Percentiles rank a stretch among this genome's conserved stretches.
phyloP scores from a whole-genome alignment of 352 stramenopile species.

The Pythium brassicae region DNA sequence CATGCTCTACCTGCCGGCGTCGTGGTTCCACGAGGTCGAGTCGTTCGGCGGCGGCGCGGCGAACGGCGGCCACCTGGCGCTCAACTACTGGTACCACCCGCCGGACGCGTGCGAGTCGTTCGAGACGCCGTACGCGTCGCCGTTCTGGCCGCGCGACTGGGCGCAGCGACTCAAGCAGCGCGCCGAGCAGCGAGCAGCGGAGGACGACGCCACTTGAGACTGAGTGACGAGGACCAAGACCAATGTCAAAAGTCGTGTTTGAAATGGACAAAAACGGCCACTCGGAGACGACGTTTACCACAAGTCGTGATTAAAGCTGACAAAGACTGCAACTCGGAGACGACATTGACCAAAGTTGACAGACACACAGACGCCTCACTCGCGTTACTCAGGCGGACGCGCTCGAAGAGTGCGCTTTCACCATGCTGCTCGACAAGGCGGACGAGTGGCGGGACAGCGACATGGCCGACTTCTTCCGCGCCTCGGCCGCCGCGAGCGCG shows the following conservation, averaged over 20 bases:
- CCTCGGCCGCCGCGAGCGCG: constrained; percentile 37
- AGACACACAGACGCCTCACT: too few species aligned
- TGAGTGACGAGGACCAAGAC: constrained; percentile 1
- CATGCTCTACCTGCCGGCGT: constrained; percentile 95
- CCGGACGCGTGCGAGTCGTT: constrained; percentile 63
- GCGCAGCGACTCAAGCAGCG: constrained; percentile 31
- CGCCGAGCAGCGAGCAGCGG: not conserved
- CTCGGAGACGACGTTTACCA: too few species aligned
- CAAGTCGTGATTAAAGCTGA: too few species aligned
- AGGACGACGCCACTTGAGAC: too few species aligned
- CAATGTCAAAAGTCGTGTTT: too few species aligned
- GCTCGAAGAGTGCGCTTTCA: constrained; percentile 4
- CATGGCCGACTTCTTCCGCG: constrained; percentile 45
- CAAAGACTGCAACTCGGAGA: too few species aligned
- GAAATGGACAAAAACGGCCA: too few species aligned
- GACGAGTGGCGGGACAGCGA: constrained; percentile 48
- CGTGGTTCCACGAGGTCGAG: constrained; percentile 97
- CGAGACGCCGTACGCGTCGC: constrained; percentile 67
- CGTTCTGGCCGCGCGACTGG: constrained; percentile 72
- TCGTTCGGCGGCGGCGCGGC: constrained; percentile 49
- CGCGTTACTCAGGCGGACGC: constrained; percentile 1
- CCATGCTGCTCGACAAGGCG: constrained; percentile 14
- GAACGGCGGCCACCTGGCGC: constrained; percentile 64
- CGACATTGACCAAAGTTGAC: too few species aligned
- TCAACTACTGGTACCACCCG: constrained; percentile 91